Base-by-base conservation (phyloP, 495 filamentous ascomycete genomes). In the Mytilinidion resinicola region DNA sequence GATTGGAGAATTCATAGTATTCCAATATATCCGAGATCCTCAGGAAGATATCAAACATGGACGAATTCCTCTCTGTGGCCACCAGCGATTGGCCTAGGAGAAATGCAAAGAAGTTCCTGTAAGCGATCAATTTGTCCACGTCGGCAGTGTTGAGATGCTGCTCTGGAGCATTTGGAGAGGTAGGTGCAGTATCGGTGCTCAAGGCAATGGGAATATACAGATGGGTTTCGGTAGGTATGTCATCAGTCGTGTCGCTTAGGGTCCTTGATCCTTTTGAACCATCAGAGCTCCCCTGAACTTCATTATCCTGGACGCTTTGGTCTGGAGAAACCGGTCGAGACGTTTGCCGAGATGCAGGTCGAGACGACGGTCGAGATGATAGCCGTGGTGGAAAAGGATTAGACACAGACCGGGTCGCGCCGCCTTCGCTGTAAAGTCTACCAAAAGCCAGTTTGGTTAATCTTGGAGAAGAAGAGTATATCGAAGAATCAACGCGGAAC, bases 41-140 rank as follows among this genome's bases (percentile, higher is more conserved):
- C 58, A 91, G 75, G 63, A 95, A 83, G 7, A 92, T 85, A 5
- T 78, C 70, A 72, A 95, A 96, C 4, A 88, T 68, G 0, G 79
- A 84, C 1, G 85, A 76, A 12, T 84, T 82, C 15, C 77, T 76
- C 15, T 80, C 77, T 0, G 88, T 95, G 0, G 86, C 88, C 10
- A 97, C 85, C 9, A 97, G 77, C 0, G 89, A 86, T 60, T 90
- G 85, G 41, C 84, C 86, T 8, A 83, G 79, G 9, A 98, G 76
- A 64, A 98, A 91, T 2, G 93, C 90, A 69, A 97, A 96, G 51
- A 96, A 73, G 66, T 98, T 98, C 19, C 93, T 84, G 53, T 88
- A 85, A 4, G 87, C 80, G 30, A 96, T 74, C 4, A 96, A 76
- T 0, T 75, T 79, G 66, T 78, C 63, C 86, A 87, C 70, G 51